Conservation (phyloP, 1,284 basidiomycete species). For the Cutaneotrichosporon spelunceum region DNA sequence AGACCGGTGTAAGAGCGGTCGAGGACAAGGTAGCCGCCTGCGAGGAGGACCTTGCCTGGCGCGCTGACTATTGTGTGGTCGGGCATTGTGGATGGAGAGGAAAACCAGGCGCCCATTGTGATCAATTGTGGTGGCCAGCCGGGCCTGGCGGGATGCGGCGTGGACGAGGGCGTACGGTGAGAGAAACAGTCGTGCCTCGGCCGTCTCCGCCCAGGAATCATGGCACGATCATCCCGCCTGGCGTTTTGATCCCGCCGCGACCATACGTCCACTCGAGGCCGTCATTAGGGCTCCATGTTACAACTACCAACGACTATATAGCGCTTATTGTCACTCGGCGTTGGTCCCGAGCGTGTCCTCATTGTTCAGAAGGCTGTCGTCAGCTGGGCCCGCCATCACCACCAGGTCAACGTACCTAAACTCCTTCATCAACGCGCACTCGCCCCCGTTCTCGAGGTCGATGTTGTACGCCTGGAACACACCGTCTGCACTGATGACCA, state of each 20-base stretch:
- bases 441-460: constrained; percentile 92
- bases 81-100: constrained; percentile 4
- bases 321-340: constrained; percentile 10
- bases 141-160: background rate
- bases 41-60: constrained; percentile 91
- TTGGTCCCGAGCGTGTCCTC: constrained; percentile 21
- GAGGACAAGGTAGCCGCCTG: constrained; percentile 91
- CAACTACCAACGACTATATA: constrained; percentile 9
- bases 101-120: constrained; percentile 8
- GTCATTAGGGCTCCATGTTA: constrained; percentile 13
- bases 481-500: constrained; percentile 94
- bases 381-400: background rate
- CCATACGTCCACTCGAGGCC: background rate
- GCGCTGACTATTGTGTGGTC: constrained; percentile 65
- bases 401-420: constrained; percentile 58
- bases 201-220: background rate
- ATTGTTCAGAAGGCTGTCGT: constrained; percentile 18
- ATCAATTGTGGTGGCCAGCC: too few relatives aligned
- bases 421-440: constrained; percentile 91
- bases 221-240: background rate
- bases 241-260: background rate
- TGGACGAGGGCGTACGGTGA: background rate
- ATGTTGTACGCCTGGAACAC: constrained; percentile 95
- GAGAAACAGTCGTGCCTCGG: background rate
- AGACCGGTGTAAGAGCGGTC: constrained; percentile 77